These are phyloP conservation scores for Aspergillus bombycis DNA, from an alignment of 2,329 filamentous ascomycete species.

Conservation along the genomic window DNA sequence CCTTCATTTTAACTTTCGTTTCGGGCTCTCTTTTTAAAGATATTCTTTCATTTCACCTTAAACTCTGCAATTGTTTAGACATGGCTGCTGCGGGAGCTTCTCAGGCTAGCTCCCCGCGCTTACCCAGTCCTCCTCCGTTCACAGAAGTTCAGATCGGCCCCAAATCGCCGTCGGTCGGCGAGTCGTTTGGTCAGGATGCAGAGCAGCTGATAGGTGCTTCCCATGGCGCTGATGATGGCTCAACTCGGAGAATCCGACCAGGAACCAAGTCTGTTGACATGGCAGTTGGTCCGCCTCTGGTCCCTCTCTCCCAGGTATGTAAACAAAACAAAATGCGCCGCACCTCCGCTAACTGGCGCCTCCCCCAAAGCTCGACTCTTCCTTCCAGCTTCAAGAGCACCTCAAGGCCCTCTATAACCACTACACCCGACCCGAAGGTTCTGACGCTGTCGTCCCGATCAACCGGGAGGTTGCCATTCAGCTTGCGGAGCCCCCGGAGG, in stretches of 20 bases:
- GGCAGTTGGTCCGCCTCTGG: conserved; percentile 84
- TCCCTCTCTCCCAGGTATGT: conserved; percentile 78
- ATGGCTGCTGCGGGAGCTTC: conserved; percentile 52
- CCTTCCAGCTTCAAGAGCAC: conserved; percentile 96
- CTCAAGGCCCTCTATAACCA: conserved; percentile 88
- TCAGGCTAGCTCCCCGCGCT: conserved; percentile 78
- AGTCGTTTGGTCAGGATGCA: conserved; percentile 63
- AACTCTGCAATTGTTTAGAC: conserved; percentile 19
- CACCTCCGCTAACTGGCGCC: conserved; percentile 13
- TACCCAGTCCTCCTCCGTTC: conserved; percentile 91
- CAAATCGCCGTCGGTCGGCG: conserved; percentile 70
- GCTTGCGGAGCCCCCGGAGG: conserved; percentile 77
- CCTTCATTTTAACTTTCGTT: conserved; percentile 2
- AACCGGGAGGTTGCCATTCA: conserved; percentile 73
- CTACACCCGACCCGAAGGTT: conserved; percentile 66
- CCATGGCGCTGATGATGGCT: conserved; percentile 69
- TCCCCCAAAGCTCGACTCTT: conserved; percentile 78
- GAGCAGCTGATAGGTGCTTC: conserved; percentile 56
- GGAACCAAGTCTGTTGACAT: conserved; percentile 93
- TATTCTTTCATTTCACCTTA: conserved; percentile 12
- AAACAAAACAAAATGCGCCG: conserved; percentile 8
- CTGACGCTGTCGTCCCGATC: conserved; percentile 69
- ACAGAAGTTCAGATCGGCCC: conserved; percentile 91
- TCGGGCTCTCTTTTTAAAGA: neutral
- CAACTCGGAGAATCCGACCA: conserved; percentile 83